A percentile compares a stretch with the other conserved stretches of the same genome.
Conservation (phyloP, 2,329 filamentous ascomycete genomes). For the Trichoderma guizhouense region DNA sequence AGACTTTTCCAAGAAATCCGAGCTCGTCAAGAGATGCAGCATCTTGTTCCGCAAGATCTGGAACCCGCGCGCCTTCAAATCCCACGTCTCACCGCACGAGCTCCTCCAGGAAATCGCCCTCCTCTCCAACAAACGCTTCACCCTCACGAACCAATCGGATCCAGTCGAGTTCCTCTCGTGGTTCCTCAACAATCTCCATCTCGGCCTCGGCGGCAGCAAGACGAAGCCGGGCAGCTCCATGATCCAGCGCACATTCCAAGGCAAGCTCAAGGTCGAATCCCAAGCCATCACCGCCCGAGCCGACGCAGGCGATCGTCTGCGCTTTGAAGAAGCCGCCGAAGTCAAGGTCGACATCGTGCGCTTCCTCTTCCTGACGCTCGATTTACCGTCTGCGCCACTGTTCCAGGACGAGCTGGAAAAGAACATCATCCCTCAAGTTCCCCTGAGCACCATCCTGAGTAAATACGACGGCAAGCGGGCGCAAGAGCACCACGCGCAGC, state of each 20-base stretch:
- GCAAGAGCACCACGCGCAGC: conserved; percentile 84
- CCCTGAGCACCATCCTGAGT: conserved; percentile 74
- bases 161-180: conserved; percentile 95
- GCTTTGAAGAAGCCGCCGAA: conserved; percentile 85
- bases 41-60: conserved; percentile 94
- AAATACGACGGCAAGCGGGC: conserved; percentile 90
- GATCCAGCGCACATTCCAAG: conserved; percentile 90
- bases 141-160: conserved; percentile 84
- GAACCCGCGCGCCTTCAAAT: conserved; percentile 95
- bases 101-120: conserved; percentile 91
- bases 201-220: conserved; percentile 85
- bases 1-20: conserved; percentile 66
- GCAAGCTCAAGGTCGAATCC: conserved; percentile 84
- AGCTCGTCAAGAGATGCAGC: conserved; percentile 83
- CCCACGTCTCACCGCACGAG: conserved; percentile 95
- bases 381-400: conserved; percentile 84
- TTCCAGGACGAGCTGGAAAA: conserved; percentile 93
- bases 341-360: conserved; percentile 74
- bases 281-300: conserved; percentile 91
- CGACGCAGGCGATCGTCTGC: conserved; percentile 79
- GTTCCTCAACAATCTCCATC: conserved; percentile 95
- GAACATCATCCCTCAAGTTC: conserved; percentile 94
- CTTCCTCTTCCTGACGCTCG: conserved; percentile 89
- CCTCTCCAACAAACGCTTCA: conserved; percentile 88
- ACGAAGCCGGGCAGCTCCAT: conserved; percentile 81